Base-by-base conservation (phyloP, 2,329 filamentous ascomycete genomes). In the Colletotrichum magnum region DNA sequence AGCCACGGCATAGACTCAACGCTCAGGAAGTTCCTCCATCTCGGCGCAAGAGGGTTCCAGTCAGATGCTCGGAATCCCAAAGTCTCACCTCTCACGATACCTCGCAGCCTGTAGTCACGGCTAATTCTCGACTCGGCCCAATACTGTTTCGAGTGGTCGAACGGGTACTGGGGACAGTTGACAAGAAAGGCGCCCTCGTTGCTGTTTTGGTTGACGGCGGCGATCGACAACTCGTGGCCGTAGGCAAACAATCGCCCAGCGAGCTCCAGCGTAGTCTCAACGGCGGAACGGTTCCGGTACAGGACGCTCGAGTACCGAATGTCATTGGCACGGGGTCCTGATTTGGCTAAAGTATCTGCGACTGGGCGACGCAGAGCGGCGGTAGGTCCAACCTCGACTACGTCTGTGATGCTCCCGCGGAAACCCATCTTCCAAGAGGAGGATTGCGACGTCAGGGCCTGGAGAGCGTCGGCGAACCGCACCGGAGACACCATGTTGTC, bases 1-100 rank as follows among this genome's bases (percentile, higher is more conserved):
- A 83, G 78, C 66, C 86, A 86, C n/a, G 86, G 79, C 26, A 80
- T 12, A 18, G 74, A 58, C 41, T 82, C 77, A 2, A 80, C 64
- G 1, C 70, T 68, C 16, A 70, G 16, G 21, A 53, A 26, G 48
- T 71, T 64, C 7, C 73, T 62, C 60, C 60, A 71, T 16, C 50
- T 51, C 4, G 67, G 50, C 26, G 56, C 36, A 3, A 48, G 67
- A 4, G 66, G 53, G 50, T 62, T 73, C 28, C 62, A 79, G 72
- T 74, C 68, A 13, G 43, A 24, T 6, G 28, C 58, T 9, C 56
- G 24, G 12, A 21, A 26, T 3, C 68, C 71, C 9, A 72, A 50
- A 1, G 70, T 53, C 36, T 72, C 68, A 6, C 62, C 54, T 1
- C 47, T 26, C 1, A 54, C 64, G 13, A 47, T n/a, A 26, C 43